These are phyloP conservation scores for Hericium erinaceus DNA, from an alignment of 768 basidiomycete species.

Conservation along the genomic window DNA sequence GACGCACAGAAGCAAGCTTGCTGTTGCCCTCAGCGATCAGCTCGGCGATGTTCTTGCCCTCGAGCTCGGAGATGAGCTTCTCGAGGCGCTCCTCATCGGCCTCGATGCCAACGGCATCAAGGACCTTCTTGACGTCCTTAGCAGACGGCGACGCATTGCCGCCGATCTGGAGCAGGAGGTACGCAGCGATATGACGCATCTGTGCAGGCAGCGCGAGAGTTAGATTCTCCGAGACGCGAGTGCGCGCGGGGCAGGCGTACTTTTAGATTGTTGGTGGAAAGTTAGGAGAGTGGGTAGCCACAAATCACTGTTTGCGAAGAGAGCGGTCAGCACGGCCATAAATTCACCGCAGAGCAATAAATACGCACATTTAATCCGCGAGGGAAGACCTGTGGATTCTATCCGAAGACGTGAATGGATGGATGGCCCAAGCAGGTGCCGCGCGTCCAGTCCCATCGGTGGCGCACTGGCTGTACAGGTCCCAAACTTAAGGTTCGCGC, in stretches of 20 bases:
- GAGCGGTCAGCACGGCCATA: background rate
- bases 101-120: slow-evolving; percentile 81
- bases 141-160: slow-evolving; percentile 86
- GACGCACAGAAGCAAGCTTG: slow-evolving; percentile 87
- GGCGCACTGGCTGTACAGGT: slow-evolving; percentile 47
- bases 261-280: slow-evolving; percentile 29
- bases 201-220: slow-evolving; percentile 18
- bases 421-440: background rate
- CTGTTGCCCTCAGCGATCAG: slow-evolving; percentile 87
- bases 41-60: slow-evolving; percentile 84
- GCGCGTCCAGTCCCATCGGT: background rate
- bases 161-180: slow-evolving; percentile 92
- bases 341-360: background rate
- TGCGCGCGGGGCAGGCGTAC: slow-evolving; percentile 22
- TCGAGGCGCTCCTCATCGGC: slow-evolving; percentile 73
- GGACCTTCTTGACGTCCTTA: slow-evolving; percentile 80
- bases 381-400: slow-evolving; percentile 94
- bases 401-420: slow-evolving; percentile 42
- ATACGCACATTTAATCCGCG: slow-evolving; percentile 72
- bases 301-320: slow-evolving; percentile 61
- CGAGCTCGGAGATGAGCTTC: slow-evolving; percentile 81
- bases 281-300: slow-evolving; percentile 62
- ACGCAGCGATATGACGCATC: slow-evolving; percentile 94
- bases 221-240: background rate
- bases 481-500: slow-evolving; percentile 34